Conservation (phyloP, 371 early-diverging fungal genomes). For the Massospora cicadina region DNA sequence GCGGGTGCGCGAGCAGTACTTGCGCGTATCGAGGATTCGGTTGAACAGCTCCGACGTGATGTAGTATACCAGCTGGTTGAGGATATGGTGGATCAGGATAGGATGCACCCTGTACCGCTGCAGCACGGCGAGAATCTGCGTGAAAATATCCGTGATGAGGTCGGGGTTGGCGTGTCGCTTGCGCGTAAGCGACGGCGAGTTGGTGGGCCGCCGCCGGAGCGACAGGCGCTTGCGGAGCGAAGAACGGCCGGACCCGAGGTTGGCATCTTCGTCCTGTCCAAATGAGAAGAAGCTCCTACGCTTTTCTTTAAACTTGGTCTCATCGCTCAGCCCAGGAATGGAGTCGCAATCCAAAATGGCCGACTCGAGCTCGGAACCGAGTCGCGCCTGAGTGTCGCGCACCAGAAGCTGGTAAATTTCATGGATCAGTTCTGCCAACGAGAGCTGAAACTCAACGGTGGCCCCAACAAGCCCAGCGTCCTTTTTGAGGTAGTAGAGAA, state of each 20-base stretch:
- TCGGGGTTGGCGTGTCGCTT: slow-evolving; percentile 25
- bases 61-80: slow-evolving; percentile 54
- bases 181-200: not conserved
- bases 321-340: slow-evolving; percentile 41
- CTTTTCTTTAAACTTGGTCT: slow-evolving; percentile 4
- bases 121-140: slow-evolving; percentile 34
- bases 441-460: slow-evolving; percentile 35
- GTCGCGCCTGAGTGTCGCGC: slow-evolving; percentile 27
- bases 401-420: slow-evolving; percentile 43
- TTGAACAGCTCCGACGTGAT: slow-evolving; percentile 64
- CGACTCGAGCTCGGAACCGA: slow-evolving; percentile 37
- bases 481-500: slow-evolving; percentile 58
- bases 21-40: slow-evolving; percentile 48
- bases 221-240: slow-evolving; percentile 1
- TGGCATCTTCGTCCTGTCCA: slow-evolving; percentile 17
- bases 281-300: slow-evolving; percentile 35
- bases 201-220: not conserved
- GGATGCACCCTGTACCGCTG: slow-evolving; percentile 44
- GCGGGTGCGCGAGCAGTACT: slow-evolving; percentile 53
- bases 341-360: slow-evolving; percentile 51
- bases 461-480: slow-evolving; percentile 47
- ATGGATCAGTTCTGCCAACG: slow-evolving; percentile 40
- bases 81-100: slow-evolving; percentile 41
- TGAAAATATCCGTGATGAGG: slow-evolving; percentile 38
- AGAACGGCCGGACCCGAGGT: not conserved